Evolutionary conservation across 768 basidiomycete species (phyloP), one percentile per base, ranked within the genome.

Genomic region (Podaxis mareebaensis): DNA sequence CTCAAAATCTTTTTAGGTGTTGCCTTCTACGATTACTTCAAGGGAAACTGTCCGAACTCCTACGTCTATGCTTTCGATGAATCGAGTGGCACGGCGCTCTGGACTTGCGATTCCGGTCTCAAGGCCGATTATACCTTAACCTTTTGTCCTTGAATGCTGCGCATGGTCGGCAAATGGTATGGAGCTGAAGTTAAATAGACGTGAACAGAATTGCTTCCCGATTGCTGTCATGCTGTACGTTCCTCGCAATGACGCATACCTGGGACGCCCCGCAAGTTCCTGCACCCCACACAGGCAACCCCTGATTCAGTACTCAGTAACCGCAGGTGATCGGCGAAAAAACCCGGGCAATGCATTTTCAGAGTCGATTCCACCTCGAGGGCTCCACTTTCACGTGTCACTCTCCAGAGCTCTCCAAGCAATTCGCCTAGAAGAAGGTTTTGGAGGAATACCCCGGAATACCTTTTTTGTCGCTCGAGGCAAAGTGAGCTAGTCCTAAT

Each of bases 51-150:
- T 22, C 20, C 20, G 13, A 26, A 51, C 26, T 8, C 49, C 20
- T 51, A 51, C 13, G 49, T 22, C 7, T 51, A 51, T 24, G 49
- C 49, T 10, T 51, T 24, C 13, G 49, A 51, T 24, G 49, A 51
- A 51, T 51, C 74, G 26, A 82, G 66, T 76, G 69, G 71, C 13
- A 77, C 82, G 0, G 85, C 86, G 0, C 74, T 87, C 46, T 86
- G 79, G 77, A 83, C 78, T 1, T 87, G 86, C 70, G 66, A 71
- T 17, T 75, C 83, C 3, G 56, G 52, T 17, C 64, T 68, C 53
- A 71, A 71, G 39, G 78, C 83, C 2, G 78, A 82, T 66, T 85
- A 81, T 65, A 83, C 81, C 3, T 62, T 82, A 51, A 83, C 80
- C 0, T 82, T 83, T 72, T 83, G 81, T 69, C 80, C 81, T 55